These are phyloP conservation scores for Hypholoma sublateritium DNA, from an alignment of 768 basidiomycete genomes.

Conservation along the genomic window DNA sequence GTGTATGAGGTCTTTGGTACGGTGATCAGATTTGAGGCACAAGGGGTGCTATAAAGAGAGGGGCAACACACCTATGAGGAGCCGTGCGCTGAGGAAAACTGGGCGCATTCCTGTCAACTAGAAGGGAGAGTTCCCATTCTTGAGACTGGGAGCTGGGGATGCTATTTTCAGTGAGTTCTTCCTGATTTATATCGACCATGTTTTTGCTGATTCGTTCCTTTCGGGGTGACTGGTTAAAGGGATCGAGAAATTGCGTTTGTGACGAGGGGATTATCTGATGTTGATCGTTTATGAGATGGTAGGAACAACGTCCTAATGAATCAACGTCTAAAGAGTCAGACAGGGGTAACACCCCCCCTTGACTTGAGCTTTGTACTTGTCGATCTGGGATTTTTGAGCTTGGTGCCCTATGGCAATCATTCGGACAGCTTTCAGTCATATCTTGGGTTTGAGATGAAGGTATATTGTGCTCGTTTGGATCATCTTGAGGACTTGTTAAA, in stretches of 20 bases:
- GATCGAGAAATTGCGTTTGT: slow-evolving; percentile 31
- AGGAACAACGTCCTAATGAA: background rate
- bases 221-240: slow-evolving; percentile 22
- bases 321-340: background rate
- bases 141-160: slow-evolving; percentile 50
- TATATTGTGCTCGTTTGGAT: slow-evolving; percentile 10
- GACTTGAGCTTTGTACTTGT: background rate
- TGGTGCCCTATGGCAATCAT: background rate
- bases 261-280: slow-evolving; percentile 29
- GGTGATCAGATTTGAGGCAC: too few species aligned
- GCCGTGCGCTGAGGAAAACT: slow-evolving; percentile 12
- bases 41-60: background rate
- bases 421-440: background rate
- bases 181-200: slow-evolving; percentile 6
- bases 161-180: slow-evolving; percentile 20
- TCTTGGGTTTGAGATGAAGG: slow-evolving; percentile 38
- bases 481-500: background rate
- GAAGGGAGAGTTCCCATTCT: slow-evolving; percentile 33
- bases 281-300: slow-evolving; percentile 4
- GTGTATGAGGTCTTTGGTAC: too few species aligned
- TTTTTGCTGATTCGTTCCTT: slow-evolving; percentile 7
- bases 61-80: slow-evolving; percentile 3
- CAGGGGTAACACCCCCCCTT: too few species aligned
- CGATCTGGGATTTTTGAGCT: background rate
- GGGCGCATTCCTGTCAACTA: slow-evolving; percentile 3